These are phyloP conservation scores for Aspergillus japonicus DNA, from an alignment of 2,329 filamentous ascomycete genomes.

Conservation along the genomic window DNA sequence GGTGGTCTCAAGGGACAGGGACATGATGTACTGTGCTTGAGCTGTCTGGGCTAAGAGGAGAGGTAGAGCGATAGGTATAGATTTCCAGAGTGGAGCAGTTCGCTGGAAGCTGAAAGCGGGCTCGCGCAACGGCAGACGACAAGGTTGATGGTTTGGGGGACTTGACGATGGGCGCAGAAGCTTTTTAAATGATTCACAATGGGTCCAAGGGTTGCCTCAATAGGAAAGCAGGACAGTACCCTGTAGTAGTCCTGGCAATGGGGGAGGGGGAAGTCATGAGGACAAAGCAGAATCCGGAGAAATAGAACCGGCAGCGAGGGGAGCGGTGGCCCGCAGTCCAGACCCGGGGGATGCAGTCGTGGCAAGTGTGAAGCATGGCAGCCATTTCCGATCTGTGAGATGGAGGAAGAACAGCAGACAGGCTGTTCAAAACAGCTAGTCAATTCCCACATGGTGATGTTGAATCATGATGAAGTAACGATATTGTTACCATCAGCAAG, in stretches of 20 bases:
- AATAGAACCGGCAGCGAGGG: conserved; percentile 9
- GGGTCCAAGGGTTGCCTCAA: background rate
- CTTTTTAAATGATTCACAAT: conserved; percentile 21
- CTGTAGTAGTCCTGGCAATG: background rate
- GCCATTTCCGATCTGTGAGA: background rate
- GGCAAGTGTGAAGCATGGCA: conserved; percentile 12
- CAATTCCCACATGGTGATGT: no score
- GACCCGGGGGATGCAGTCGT: conserved; percentile 15
- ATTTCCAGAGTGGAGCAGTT: background rate
- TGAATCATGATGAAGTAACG: conserved; percentile 9
- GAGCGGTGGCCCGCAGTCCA: conserved; percentile 10
- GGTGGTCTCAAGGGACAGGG: conserved; percentile 35
- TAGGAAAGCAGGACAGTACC: background rate
- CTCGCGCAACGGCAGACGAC: background rate
- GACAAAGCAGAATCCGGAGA: conserved; percentile 16
- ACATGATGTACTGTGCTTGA: conserved; percentile 24
- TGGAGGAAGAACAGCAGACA: background rate
- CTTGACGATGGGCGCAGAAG: conserved; percentile 1
- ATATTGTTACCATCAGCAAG: background rate
- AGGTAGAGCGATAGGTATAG: background rate
- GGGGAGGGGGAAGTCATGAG: conserved; percentile 23
- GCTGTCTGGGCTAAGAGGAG: background rate
- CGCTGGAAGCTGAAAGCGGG: background rate
- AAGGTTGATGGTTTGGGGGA: conserved; percentile 11
- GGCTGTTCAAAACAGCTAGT: background rate